Evolutionary conservation across 2,329 filamentous ascomycete genomes (phyloP).

Genomic region (Penicillium sp.): DNA sequence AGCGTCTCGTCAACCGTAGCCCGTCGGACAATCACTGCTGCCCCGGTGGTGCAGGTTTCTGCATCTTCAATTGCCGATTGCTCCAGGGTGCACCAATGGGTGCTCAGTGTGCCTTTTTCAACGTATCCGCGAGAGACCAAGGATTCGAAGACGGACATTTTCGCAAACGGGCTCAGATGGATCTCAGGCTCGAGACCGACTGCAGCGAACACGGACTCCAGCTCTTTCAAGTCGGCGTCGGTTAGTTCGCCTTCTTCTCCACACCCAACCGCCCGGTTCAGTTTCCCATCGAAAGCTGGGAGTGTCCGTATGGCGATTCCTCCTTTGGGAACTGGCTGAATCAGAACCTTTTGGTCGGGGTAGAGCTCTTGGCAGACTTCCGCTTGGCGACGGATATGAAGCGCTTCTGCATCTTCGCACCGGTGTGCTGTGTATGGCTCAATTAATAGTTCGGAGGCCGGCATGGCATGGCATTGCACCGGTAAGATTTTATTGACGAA

Average conservation of each 20-base stretch:
- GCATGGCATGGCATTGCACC: background rate
- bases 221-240: slow-evolving; percentile 3
- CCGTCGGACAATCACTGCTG: background rate
- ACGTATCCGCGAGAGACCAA: slow-evolving; percentile 5
- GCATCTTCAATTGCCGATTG: background rate
- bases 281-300: slow-evolving; percentile 8
- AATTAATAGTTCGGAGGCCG: background rate
- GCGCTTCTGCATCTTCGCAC: slow-evolving; percentile 10
- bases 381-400: slow-evolving; percentile 16
- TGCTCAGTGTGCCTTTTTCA: slow-evolving; percentile 2
- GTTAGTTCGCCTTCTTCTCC: slow-evolving; percentile 5
- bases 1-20: slow-evolving; percentile 4
- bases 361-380: slow-evolving; percentile 13
- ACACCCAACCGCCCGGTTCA: slow-evolving; percentile 16
- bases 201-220: slow-evolving; percentile 3
- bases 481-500: background rate
- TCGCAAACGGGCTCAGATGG: slow-evolving; percentile 11
- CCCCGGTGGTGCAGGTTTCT: background rate
- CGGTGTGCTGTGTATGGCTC: background rate
- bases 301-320: slow-evolving; percentile 12
- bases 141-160: background rate
- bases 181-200: slow-evolving; percentile 8
- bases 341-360: slow-evolving; percentile 5
- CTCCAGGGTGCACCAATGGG: slow-evolving; percentile 5
- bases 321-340: background rate